These are phyloP conservation scores for Paecilomyces fulvus DNA, from an alignment of 2,329 filamentous ascomycete species.

Conservation along the genomic window DNA sequence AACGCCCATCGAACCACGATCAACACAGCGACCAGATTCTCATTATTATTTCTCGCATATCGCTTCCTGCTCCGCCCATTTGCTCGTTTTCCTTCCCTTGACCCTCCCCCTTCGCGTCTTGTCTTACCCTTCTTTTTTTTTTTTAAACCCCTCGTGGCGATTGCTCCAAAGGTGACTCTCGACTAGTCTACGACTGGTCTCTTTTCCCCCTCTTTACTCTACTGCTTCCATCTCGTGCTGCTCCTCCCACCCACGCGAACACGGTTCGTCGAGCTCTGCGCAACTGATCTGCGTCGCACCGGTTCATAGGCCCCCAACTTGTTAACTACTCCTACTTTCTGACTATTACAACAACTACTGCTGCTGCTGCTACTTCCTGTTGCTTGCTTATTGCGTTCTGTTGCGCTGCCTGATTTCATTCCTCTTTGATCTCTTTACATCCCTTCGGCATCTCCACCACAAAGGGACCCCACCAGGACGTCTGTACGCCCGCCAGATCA, in stretches of 20 bases:
- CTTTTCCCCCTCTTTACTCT: neutral
- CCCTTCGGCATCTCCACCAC: neutral
- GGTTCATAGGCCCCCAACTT: neutral
- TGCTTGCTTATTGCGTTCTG: neutral
- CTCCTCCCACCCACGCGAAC: neutral
- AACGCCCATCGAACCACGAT: neutral
- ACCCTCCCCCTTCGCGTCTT: neutral
- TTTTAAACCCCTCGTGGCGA: neutral
- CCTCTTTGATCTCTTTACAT: neutral
- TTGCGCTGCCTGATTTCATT: neutral
- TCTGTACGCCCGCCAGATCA: constrained; percentile 9
- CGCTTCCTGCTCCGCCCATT: neutral
- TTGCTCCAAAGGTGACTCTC: neutral
- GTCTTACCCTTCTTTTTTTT: neutral
- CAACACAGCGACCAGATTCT: neutral
- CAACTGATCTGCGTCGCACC: neutral
- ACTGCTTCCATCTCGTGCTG: neutral
- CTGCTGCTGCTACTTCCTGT: neutral
- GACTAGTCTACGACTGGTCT: neutral
- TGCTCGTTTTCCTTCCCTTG: too few species aligned
- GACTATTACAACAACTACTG: neutral
- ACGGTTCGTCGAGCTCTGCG: neutral
- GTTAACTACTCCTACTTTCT: neutral
- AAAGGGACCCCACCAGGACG: constrained; percentile 7
- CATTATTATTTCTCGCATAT: neutral